Percentiles rank a stretch among this genome's conserved stretches.
Evolutionary conservation across 805 yeast genomes (phyloP).

Genomic region (Debaryomyces maramus): DNA sequence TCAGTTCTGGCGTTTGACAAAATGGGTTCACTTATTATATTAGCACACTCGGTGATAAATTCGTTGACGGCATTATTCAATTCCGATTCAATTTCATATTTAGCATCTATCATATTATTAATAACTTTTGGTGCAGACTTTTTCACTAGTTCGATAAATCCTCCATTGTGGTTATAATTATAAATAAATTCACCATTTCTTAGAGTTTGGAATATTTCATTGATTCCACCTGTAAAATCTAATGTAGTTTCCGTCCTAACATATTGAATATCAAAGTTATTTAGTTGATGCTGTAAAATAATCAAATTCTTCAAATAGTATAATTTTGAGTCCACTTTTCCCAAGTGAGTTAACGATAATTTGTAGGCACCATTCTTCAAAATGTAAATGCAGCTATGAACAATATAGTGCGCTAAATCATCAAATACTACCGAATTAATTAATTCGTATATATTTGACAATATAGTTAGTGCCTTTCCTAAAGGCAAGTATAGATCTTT

Average conservation of each 20-base stretch:
- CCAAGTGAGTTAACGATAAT: slow-evolving; percentile 45
- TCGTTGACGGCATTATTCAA: slow-evolving; percentile 68
- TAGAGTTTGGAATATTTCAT: slow-evolving; percentile 41
- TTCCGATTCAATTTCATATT: slow-evolving; percentile 68
- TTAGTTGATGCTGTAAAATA: slow-evolving; percentile 65
- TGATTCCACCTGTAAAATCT: slow-evolving; percentile 75
- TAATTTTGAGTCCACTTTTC: slow-evolving; percentile 58
- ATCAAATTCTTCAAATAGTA: slow-evolving; percentile 73
- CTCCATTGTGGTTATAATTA: slow-evolving; percentile 29
- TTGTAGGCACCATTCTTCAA: slow-evolving; percentile 53
- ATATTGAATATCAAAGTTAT: slow-evolving; percentile 76
- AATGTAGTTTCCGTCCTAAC: slow-evolving; percentile 69
- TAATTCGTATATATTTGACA: slow-evolving; percentile 78
- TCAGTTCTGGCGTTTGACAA: slow-evolving; percentile 19
- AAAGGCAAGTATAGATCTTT: slow-evolving; percentile 69
- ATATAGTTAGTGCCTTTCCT: slow-evolving; percentile 61
- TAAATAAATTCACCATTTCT: slow-evolving; percentile 46
- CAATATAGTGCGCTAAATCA: slow-evolving; percentile 83
- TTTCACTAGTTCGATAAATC: slow-evolving; percentile 52
- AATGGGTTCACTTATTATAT: slow-evolving; percentile 50
- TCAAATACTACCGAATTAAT: slow-evolving; percentile 79
- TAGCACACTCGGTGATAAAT: slow-evolving; percentile 54
- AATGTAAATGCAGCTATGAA: slow-evolving; percentile 72
- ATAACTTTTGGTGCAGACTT: slow-evolving; percentile 79
- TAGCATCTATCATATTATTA: slow-evolving; percentile 77